Evolutionary conservation across 805 yeast species (phyloP), one percentile per base, ranked within the genome.

Genomic region (Candida nemodendra): DNA sequence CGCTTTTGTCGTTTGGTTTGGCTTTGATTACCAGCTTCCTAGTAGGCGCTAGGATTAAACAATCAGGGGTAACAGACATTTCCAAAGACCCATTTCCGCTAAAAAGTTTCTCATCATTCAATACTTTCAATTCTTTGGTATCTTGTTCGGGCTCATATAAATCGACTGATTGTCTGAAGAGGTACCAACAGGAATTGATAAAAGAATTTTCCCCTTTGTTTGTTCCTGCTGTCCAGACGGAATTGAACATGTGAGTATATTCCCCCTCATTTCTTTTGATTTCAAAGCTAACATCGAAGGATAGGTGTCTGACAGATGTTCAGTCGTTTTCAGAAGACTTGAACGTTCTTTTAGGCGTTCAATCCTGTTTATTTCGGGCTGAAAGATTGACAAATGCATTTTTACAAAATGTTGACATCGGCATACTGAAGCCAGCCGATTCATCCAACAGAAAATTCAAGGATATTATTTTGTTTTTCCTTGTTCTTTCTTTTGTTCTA

Each of bases 351-450:
- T 15, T 43, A 30, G 48, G 48, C 8, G 41, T 38, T 22, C 50
- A 48, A 14, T 45, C 48, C 11, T 48, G 53, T 37, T 21, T 42
- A 7, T 39, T 38, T 17, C 30, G 48, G 21, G 47, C 50, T 6
- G 50, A 42, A 11, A 27, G 42, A 17, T 37, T 45, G 28, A 42
- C 39, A 29, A 12, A 32, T 3, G 41, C 45, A 1, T 34, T 45
- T 23, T 30, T 28, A n/a, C 18, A 13, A 13, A 11, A 22, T 1
- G 23, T 13, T 7, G 12, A 4, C 13, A 12, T 13, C 6, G 30
- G 2, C 25, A 30, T 18, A 30, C 26, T n/a, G n/a, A n/a, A n/a
- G n/a, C n/a, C n/a, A n/a, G n/a, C n/a, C n/a, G n/a, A n/a, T n/a
- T 13, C 30, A 18, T 18, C 29, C 17, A 3, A 29, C 9, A 34